Percentiles rank a stretch among this genome's conserved stretches.
phyloP scores from a whole-genome alignment of 805 yeast species.

The Ogataea nakhonphanomensis region DNA sequence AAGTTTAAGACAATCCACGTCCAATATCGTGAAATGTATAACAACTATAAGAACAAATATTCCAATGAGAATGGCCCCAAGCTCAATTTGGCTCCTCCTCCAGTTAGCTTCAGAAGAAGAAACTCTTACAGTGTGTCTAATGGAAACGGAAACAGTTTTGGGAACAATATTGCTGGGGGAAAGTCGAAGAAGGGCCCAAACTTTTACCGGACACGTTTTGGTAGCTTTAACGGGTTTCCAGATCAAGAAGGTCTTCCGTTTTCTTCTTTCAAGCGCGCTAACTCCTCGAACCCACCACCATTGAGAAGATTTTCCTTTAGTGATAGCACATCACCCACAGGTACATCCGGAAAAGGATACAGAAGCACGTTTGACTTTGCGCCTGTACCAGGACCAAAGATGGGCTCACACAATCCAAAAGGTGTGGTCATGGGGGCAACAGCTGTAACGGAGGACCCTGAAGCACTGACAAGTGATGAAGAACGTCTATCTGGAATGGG shows the following conservation, averaged over 20 bases:
- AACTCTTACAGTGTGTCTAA: constrained; percentile 23
- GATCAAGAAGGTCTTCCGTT: constrained; percentile 17
- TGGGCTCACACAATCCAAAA: constrained; percentile 5
- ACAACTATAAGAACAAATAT: constrained; percentile 31
- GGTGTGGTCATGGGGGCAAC: constrained; percentile 6
- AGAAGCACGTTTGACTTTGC: constrained; percentile 18
- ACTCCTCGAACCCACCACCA: constrained; percentile 13
- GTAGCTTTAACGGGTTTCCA: constrained; percentile 17
- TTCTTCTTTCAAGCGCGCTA: constrained; percentile 7
- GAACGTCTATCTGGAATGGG: constrained; percentile 10
- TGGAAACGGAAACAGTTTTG: constrained; percentile 2
- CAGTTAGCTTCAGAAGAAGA: constrained; percentile 57
- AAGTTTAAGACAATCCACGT: constrained; percentile 77
- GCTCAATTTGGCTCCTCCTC: constrained; percentile 70
- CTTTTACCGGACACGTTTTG: constrained; percentile 18
- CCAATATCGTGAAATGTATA: constrained; percentile 67
- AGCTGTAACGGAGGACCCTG: constrained; percentile 12
- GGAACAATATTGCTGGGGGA: neutral
- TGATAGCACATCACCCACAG: constrained; percentile 15
- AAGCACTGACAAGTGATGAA: constrained; percentile 17
- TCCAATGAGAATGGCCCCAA: constrained; percentile 26
- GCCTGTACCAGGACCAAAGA: constrained; percentile 6
- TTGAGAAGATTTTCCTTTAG: constrained; percentile 19
- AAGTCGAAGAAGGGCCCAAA: constrained; percentile 16
- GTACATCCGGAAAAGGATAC: constrained; percentile 12